phyloP scores from a whole-genome alignment of 371 early-diverging fungal species.

The Mortierella sp. region DNA sequence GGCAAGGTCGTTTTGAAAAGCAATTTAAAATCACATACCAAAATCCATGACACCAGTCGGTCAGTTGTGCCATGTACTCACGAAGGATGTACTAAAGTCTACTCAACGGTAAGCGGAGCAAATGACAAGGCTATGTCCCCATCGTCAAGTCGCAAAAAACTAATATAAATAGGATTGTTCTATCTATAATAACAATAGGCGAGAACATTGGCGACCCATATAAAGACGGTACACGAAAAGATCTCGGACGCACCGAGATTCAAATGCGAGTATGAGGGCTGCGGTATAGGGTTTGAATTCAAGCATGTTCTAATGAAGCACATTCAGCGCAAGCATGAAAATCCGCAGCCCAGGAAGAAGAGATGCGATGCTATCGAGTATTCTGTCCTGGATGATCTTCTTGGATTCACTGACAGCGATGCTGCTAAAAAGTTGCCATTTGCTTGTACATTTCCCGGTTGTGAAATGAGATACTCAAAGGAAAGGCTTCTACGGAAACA shows the following conservation, averaged over 20 bases:
- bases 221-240: conserved; percentile 60
- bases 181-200: conserved; percentile 12
- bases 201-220: conserved; percentile 53
- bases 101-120: conserved; percentile 44
- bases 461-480: conserved; percentile 33
- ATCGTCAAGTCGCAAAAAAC: neutral
- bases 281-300: conserved; percentile 65
- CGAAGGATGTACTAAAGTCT: conserved; percentile 43
- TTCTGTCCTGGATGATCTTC: conserved; percentile 15
- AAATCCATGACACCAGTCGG: conserved; percentile 34
- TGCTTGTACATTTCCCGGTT: conserved; percentile 28
- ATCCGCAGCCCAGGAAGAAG: conserved; percentile 26
- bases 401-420: conserved; percentile 33
- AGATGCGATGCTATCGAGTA: conserved; percentile 23
- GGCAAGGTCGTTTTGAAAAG: conserved; percentile 59
- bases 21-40: conserved; percentile 31
- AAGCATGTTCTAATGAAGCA: conserved; percentile 70
- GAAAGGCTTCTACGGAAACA: conserved; percentile 46
- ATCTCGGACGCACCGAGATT: conserved; percentile 26
- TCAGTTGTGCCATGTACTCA: conserved; percentile 20
- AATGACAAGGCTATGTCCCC: neutral
- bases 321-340: conserved; percentile 50
- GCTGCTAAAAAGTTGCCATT: conserved; percentile 10
- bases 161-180: neutral
- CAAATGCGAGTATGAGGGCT: conserved; percentile 63